Evolutionary conservation across 2,329 filamentous ascomycete genomes (phyloP).

Genomic region (Colletotrichum somersetense): DNA sequence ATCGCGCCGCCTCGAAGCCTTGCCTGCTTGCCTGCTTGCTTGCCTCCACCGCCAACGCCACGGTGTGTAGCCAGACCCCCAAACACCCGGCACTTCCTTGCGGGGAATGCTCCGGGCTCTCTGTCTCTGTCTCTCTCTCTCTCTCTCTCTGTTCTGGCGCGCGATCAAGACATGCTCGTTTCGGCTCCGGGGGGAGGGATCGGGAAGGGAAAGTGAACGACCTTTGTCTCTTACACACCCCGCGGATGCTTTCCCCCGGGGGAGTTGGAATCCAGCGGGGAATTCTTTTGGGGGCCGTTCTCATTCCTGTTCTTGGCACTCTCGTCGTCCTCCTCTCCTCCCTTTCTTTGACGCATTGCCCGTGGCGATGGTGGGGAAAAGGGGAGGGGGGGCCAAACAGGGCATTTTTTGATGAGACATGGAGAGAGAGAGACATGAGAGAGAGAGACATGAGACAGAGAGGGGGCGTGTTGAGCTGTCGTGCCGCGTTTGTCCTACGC

Average conservation of each 20-base stretch:
- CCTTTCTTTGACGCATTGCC: background rate
- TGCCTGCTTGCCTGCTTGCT: background rate
- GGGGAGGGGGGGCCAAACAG: background rate
- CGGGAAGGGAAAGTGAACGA: background rate
- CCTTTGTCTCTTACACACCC: background rate
- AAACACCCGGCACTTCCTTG: background rate
- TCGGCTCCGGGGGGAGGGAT: background rate
- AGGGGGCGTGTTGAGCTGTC: background rate
- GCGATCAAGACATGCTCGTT: background rate
- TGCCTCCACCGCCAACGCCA: background rate
- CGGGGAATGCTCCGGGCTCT: background rate
- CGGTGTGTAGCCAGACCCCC: background rate
- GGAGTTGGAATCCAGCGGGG: background rate
- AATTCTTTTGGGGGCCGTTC: background rate
- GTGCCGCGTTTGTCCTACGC: background rate
- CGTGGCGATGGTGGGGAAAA: background rate
- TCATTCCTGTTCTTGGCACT: background rate
- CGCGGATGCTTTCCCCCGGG: background rate
- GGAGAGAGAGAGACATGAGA: background rate
- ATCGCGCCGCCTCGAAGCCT: background rate
- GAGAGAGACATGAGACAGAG: background rate
- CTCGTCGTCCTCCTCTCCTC: background rate
- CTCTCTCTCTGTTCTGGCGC: background rate
- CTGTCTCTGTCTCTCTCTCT: background rate
- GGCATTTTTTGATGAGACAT: conserved; percentile 1